Evolutionary conservation across 805 yeast genomes (phyloP), one percentile per base, ranked within the genome.

Genomic region (Saccharomycopsis fermentans): DNA sequence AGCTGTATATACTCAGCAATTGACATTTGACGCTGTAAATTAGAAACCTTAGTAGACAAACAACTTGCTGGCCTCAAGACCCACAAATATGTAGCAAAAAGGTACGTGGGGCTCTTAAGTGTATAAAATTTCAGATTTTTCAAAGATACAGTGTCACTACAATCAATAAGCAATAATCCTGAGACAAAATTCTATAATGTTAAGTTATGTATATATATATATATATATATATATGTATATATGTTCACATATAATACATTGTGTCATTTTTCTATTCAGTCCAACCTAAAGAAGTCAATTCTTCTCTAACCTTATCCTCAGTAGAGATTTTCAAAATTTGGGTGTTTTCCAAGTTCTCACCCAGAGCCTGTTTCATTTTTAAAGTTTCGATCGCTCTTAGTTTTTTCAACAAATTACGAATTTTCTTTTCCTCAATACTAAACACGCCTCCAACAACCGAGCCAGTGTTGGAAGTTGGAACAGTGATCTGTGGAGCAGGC

Each of bases 321-420:
- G 96, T 90, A 62, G 82, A 79, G 64, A 94, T 92, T 73, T 94
- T 94, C 69, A 88, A 77, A 48, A 89, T 75, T 75, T 94, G 99
- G 35, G 98, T 94, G 66, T 86, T 96, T 73, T 94, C 99, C 65
- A 94, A 79, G 62, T 83, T 77, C 63, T 90, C 97, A 55, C 92
- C 96, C 58, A 75, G 77, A 8, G 86, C 87, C 73, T 88, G 90
- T 70, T 92, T 88, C 77, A 81, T 81, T 72, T 91, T 91, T 67
- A 94, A 79, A 57, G 83, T 83, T 71, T 91, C 96, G 65, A 94
- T 94, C n/a, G 99, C 97, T 68, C 98, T 81, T 63, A 92, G 79
- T 73, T 94, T 94, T 76, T 94, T 94, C 72, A 91, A 79, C 70
- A 94, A 78, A 35, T 94, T 83, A 70, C 99, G 81, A 63, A 90